Evolutionary conservation across 331 rosid species (phyloP), one percentile per base, ranked within the genome.

Genomic region (Cydonia oblonga): DNA sequence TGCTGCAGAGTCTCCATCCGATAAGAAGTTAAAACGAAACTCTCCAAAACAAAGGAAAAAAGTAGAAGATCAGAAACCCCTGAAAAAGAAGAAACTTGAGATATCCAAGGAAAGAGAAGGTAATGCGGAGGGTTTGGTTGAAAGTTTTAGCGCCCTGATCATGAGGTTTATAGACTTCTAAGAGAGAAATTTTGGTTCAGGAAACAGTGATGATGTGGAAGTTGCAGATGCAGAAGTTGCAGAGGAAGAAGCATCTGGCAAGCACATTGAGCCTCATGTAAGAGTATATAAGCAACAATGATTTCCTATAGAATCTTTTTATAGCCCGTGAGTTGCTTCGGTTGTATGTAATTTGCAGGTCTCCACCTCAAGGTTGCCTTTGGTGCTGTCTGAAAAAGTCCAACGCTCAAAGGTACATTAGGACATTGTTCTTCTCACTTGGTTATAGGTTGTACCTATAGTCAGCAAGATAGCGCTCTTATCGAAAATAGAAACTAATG

Each of bases 321-420:
- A 35, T 68, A 63, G 3, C 3, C 68, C 72, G 24, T 85, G 53
- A 82, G 28, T 73, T 32, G 51, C 72, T 68, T 73, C 44, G 62
- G 66, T 63, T 71, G 70, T 80, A 61, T 80, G 44, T 79, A 69
- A 72, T 58, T 81, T 78, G 71, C 86, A 89, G 97, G 96, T 83
- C 58, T 86, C 96, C 20, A 49, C 54, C 79, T 86, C 98, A 24
- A 87, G 84, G 78, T 83, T 93, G 82, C 98, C 97, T 61, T 80
- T 93, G 88, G 70, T 91, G 84, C 91, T 93, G 66, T 80, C 98
- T 58, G 98, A 93, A 75, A 93, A 89, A 83, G 96, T 89, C 68
- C 92, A 93, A 0, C 88, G 86, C 33, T 60, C 93, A 60, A 93
- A 93, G 98, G 98, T 93, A 74, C 61, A 83, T 42, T 53, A 75